Percentiles rank a stretch among this genome's conserved stretches.
phyloP scores from a whole-genome alignment of 1,284 basidiomycete genomes.

The Somion occarium region DNA sequence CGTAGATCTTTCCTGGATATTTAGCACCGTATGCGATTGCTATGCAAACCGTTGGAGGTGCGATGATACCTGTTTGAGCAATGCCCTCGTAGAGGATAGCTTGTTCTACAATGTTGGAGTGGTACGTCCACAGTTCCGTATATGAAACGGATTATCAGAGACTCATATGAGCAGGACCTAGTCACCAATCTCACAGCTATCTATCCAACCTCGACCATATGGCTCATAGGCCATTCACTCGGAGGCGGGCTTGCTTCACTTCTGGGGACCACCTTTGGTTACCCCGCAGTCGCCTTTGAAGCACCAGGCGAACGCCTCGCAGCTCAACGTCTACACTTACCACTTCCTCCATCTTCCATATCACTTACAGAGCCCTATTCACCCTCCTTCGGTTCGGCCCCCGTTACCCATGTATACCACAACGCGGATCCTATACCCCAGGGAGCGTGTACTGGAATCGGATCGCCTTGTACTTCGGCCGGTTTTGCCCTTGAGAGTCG shows the following conservation, averaged over 20 bases:
- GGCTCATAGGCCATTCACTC: conserved; percentile 88
- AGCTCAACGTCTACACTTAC: conserved; percentile 82
- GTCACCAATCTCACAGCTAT: conserved; percentile 49
- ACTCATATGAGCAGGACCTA: conserved; percentile 5
- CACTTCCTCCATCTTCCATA: conserved; percentile 49
- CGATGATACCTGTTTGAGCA: conserved; percentile 78
- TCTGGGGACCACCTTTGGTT: conserved; percentile 90
- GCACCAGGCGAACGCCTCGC: conserved; percentile 89
- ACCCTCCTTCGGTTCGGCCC: conserved; percentile 20
- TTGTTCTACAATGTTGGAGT: conserved; percentile 86
- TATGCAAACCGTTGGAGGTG: conserved; percentile 71
- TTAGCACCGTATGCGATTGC: conserved; percentile 86
- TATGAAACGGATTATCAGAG: neutral
- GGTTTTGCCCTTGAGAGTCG: conserved; percentile 73
- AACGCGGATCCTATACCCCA: conserved; percentile 80
- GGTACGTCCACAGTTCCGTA: conserved; percentile 38
- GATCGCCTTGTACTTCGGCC: conserved; percentile 58
- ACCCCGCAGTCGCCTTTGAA: conserved; percentile 91
- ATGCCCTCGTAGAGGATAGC: conserved; percentile 84
- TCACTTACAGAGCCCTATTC: conserved; percentile 38
- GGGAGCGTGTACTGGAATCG: conserved; percentile 67
- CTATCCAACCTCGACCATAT: conserved; percentile 85
- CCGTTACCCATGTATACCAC: conserved; percentile 75
- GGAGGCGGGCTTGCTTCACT: conserved; percentile 88
- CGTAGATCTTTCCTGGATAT: conserved; percentile 84